Conservation (phyloP, 2,329 filamentous ascomycete species). For the Zarea fungicola region DNA sequence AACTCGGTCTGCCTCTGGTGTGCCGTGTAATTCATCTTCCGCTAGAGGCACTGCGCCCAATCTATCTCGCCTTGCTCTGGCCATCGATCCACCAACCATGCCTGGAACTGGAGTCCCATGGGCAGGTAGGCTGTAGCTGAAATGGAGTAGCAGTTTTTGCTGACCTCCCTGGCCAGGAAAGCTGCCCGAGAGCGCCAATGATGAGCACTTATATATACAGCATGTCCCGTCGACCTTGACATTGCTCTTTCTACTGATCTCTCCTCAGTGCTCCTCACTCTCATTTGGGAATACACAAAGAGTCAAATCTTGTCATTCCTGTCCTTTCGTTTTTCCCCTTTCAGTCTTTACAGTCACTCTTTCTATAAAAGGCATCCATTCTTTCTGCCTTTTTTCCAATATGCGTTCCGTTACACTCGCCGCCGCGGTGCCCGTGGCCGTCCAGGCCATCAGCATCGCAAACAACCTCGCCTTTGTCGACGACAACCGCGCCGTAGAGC, state of each 20-base stretch:
- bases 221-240: neutral
- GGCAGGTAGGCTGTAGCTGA: neutral
- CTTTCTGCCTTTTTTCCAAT: neutral
- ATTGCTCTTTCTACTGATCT: neutral
- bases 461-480: conserved; percentile 17
- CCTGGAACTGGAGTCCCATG: neutral
- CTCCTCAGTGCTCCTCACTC: neutral
- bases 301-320: neutral
- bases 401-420: conserved; percentile 7
- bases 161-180: neutral
- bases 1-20: too few relatives aligned
- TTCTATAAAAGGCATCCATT: neutral
- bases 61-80: neutral
- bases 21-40: too few relatives aligned
- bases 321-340: conserved; percentile 1
- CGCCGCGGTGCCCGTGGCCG: conserved; percentile 1
- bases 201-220: neutral
- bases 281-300: conserved; percentile 5
- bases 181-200: neutral
- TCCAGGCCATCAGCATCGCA: conserved; percentile 2
- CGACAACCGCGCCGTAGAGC: conserved; percentile 17
- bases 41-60: too few relatives aligned
- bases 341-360: conserved; percentile 2
- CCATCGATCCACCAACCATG: neutral
- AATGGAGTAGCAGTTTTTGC: neutral